Conservation (phyloP, 768 basidiomycete species). For the Phylloporus arenicola region DNA sequence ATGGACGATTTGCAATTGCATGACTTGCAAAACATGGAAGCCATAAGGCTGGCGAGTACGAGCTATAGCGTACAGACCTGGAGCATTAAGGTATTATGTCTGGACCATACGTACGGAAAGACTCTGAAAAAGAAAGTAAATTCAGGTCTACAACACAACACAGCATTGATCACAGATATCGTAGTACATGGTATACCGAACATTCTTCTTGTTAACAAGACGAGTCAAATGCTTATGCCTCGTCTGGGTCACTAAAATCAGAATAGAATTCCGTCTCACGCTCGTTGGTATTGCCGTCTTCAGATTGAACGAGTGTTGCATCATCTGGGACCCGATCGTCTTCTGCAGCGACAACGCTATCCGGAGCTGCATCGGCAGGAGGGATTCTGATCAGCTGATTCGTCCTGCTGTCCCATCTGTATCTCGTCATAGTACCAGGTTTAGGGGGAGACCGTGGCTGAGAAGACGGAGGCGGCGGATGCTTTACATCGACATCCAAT, state of each 20-base stretch:
- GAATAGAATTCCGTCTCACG: conserved; percentile 1
- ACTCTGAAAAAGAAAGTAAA: too few species aligned
- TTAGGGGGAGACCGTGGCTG: background rate
- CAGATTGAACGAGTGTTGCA: conserved; percentile 11
- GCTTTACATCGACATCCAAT: background rate
- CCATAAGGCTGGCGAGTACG: conserved; percentile 33
- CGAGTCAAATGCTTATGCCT: background rate
- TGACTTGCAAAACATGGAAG: conserved; percentile 95
- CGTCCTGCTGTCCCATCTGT: conserved; percentile 9
- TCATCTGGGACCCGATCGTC: conserved; percentile 10
- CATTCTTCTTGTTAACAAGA: background rate
- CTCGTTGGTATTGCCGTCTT: conserved; percentile 1
- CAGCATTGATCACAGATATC: too few species aligned
- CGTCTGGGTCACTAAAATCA: background rate
- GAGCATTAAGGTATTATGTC: conserved; percentile 75
- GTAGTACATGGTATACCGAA: background rate
- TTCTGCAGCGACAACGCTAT: background rate
- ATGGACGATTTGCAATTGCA: conserved; percentile 99
- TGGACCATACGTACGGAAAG: conserved; percentile 64
- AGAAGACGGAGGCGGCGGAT: background rate
- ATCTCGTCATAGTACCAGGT: background rate
- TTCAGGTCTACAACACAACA: too few species aligned
- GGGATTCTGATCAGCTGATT: background rate
- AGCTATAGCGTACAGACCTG: conserved; percentile 45
- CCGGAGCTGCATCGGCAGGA: background rate